Evolutionary conservation across 2,329 filamentous ascomycete species (phyloP).

Genomic region (Fusarium nanum): DNA sequence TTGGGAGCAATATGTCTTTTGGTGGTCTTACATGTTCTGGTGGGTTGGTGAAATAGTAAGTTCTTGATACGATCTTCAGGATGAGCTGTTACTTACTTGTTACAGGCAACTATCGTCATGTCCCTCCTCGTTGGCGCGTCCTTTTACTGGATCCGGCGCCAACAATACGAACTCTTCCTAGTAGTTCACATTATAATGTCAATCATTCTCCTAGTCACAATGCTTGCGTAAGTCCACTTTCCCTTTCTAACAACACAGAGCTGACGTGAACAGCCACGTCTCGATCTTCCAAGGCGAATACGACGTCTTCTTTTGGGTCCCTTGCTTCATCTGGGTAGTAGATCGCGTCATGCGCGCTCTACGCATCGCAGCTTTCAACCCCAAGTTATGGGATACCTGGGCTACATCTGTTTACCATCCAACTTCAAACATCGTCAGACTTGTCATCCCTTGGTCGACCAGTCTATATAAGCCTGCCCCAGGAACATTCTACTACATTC

Average conservation of each 20-base stretch:
- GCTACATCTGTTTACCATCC: slow-evolving; percentile 52
- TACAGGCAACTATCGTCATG: slow-evolving; percentile 59
- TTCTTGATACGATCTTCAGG: rapidly evolving
- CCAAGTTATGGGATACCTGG: slow-evolving; percentile 51
- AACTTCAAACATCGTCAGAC: slow-evolving; percentile 56
- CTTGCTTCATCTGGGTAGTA: slow-evolving; percentile 60
- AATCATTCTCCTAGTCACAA: slow-evolving; percentile 60
- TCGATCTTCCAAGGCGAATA: slow-evolving; percentile 64
- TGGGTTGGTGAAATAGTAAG: slow-evolving; percentile 61
- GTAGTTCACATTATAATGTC: slow-evolving; percentile 64
- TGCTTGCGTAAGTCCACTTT: slow-evolving; percentile 63
- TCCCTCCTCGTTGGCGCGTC: slow-evolving; percentile 60
- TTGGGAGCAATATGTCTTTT: slow-evolving; percentile 51
- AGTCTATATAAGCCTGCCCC: slow-evolving; percentile 52
- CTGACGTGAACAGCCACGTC: slow-evolving; percentile 56
- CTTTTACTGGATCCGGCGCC: slow-evolving; percentile 62
- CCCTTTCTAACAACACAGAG: no score
- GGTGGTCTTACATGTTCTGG: slow-evolving; percentile 60
- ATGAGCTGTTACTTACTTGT: rapidly evolving
- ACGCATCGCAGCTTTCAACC: slow-evolving; percentile 57
- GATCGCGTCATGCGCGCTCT: slow-evolving; percentile 61
- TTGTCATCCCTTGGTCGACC: slow-evolving; percentile 52
- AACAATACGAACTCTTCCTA: slow-evolving; percentile 65
- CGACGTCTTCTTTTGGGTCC: slow-evolving; percentile 62
- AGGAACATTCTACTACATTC: slow-evolving; percentile 60